These are phyloP conservation scores for Excoecaria cochinchinensis DNA, from an alignment of 345 rosid genomes.

Conservation along the genomic window DNA sequence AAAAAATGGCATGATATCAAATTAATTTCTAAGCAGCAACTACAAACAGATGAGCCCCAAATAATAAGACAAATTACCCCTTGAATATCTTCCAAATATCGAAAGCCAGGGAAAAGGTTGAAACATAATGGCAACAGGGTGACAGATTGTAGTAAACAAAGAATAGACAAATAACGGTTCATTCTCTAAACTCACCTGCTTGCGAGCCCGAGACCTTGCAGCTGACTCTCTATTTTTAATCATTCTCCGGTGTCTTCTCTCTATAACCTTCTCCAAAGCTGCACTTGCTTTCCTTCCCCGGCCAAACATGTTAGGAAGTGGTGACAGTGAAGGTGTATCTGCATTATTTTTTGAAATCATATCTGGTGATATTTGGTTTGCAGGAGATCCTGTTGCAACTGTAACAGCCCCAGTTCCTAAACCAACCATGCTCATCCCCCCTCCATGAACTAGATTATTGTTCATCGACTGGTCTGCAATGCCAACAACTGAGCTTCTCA, in stretches of 20 bases:
- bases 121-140: not conserved
- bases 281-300: constrained; percentile 68
- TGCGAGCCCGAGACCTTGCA: constrained; percentile 97
- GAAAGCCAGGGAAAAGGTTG: not conserved
- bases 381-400: constrained; percentile 56
- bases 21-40: not conserved
- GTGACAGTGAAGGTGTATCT: constrained; percentile 68
- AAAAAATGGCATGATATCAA: not conserved
- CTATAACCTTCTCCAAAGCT: constrained; percentile 82
- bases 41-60: not conserved
- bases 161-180: constrained; percentile 11
- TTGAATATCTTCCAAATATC: not conserved
- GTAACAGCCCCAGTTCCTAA: constrained; percentile 35
- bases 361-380: constrained; percentile 67
- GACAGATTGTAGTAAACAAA: not conserved
- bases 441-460: constrained; percentile 42
- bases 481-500: constrained; percentile 36
- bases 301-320: constrained; percentile 69
- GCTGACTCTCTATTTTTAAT: constrained; percentile 98
- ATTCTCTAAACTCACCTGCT: constrained; percentile 62
- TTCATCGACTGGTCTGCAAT: constrained; percentile 42
- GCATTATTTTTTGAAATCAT: constrained; percentile 61
- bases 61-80: not conserved
- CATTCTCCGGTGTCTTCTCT: constrained; percentile 98
- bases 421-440: constrained; percentile 43